phyloP scores from a whole-genome alignment of 768 basidiomycete genomes.

The Amanita thiersii region DNA sequence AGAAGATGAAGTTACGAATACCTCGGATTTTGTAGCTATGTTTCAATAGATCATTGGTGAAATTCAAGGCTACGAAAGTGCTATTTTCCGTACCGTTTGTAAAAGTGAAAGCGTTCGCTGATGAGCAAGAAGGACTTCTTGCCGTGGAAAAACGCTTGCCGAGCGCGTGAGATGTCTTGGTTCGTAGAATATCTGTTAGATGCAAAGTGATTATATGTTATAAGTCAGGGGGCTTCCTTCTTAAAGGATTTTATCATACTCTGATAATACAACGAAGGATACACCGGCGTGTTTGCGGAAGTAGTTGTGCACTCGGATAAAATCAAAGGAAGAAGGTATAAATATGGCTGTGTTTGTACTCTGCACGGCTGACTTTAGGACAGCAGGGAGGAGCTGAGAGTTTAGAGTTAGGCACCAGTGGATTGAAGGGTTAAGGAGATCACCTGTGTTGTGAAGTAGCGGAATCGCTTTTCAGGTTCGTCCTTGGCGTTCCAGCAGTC shows the following conservation, averaged over 20 bases:
- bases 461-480: slow-evolving; percentile 83
- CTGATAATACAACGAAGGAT: slow-evolving; percentile 80
- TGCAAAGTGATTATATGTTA: slow-evolving; percentile 1
- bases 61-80: neutral
- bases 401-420: neutral
- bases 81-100: slow-evolving; percentile 64
- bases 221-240: neutral
- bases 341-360: slow-evolving; percentile 84
- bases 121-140: slow-evolving; percentile 82
- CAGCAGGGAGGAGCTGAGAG: slow-evolving; percentile 62
- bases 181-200: slow-evolving; percentile 79
- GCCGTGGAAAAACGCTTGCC: slow-evolving; percentile 87
- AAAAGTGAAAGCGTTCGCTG: slow-evolving; percentile 99
- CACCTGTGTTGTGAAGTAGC: slow-evolving; percentile 82
- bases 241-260: slow-evolving; percentile 39
- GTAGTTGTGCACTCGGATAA: slow-evolving; percentile 83
- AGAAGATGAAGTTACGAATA: slow-evolving; percentile 89
- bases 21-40: slow-evolving; percentile 87
- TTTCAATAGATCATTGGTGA: neutral
- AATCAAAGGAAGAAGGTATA: slow-evolving; percentile 94
- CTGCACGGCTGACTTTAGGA: slow-evolving; percentile 90
- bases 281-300: slow-evolving; percentile 67
- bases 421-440: slow-evolving; percentile 1
- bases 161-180: slow-evolving; percentile 88
- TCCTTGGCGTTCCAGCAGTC: slow-evolving; percentile 63